These are phyloP conservation scores for Inosperma sp. DNA, from an alignment of 768 basidiomycete species.

Conservation along the genomic window DNA sequence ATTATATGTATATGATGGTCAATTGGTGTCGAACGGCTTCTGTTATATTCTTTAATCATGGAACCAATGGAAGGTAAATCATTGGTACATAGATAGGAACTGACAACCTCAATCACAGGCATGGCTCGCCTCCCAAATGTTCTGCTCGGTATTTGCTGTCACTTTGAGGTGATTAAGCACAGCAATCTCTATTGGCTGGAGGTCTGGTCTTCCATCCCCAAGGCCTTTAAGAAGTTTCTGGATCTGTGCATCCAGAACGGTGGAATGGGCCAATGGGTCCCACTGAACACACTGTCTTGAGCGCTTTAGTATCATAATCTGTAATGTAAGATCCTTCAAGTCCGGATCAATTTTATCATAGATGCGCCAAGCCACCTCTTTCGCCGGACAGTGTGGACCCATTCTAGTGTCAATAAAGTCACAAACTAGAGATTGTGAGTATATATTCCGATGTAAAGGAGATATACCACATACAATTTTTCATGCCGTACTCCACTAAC, in stretches of 20 bases:
- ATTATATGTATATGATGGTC: no score
- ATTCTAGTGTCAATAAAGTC: not conserved
- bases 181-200: conserved; percentile 1
- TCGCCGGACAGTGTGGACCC: not conserved
- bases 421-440: not conserved
- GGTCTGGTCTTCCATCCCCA: not conserved
- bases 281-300: not conserved
- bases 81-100: no score
- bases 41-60: no score
- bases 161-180: not conserved
- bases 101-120: no score
- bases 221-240: not conserved
- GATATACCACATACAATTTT: not conserved
- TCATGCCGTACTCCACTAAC: not conserved
- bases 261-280: not conserved
- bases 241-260: not conserved
- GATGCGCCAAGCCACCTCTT: not conserved
- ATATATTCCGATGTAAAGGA: not conserved
- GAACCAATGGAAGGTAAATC: no score
- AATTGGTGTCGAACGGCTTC: no score
- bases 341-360: not conserved
- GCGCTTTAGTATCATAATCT: not conserved
- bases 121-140: not conserved
- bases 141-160: not conserved
- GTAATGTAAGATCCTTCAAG: not conserved